Evolutionary conservation across 768 basidiomycete species (phyloP).

Genomic region (Crepidotus variabilis): DNA sequence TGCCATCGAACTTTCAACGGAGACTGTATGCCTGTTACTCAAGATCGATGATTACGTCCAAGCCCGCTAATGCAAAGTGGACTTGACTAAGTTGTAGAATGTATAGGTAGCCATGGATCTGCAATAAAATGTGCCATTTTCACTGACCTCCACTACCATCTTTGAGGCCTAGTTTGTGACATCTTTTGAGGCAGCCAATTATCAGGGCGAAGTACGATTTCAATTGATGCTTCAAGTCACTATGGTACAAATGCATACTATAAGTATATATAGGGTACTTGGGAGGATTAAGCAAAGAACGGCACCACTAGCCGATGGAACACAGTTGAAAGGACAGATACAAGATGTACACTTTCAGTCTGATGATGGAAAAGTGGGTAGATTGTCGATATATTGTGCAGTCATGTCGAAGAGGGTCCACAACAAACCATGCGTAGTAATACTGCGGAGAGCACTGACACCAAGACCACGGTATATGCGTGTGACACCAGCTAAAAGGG

Average conservation of each 20-base stretch:
- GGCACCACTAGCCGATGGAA: background rate
- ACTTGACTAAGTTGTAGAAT: background rate
- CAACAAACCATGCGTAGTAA: slow-evolving; percentile 89
- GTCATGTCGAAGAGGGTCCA: slow-evolving; percentile 92
- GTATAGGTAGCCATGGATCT: background rate
- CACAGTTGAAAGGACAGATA: background rate
- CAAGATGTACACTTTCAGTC: slow-evolving; percentile 13
- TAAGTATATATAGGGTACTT: slow-evolving; percentile 22
- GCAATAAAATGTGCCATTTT: background rate
- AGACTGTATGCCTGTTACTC: slow-evolving; percentile 93
- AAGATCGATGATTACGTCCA: slow-evolving; percentile 96
- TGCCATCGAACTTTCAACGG: slow-evolving; percentile 91
- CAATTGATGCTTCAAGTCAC: slow-evolving; percentile 5
- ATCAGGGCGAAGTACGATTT: background rate
- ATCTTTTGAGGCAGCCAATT: too few relatives aligned
- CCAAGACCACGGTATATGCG: slow-evolving; percentile 93
- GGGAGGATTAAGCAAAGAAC: slow-evolving; percentile 2
- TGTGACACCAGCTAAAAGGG: slow-evolving; percentile 70
- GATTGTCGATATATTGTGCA: slow-evolving; percentile 66
- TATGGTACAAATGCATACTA: slow-evolving; percentile 27
- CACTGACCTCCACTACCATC: too few relatives aligned
- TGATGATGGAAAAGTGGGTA: slow-evolving; percentile 27
- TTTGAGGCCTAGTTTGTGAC: too few relatives aligned
- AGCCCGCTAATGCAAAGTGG: slow-evolving; percentile 43
- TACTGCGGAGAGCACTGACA: slow-evolving; percentile 87